A percentile compares a stretch with the other conserved stretches of the same genome.
These are phyloP conservation scores for Lumnitzera racemosa DNA, from an alignment of 345 rosid species.

Conservation along the genomic window DNA sequence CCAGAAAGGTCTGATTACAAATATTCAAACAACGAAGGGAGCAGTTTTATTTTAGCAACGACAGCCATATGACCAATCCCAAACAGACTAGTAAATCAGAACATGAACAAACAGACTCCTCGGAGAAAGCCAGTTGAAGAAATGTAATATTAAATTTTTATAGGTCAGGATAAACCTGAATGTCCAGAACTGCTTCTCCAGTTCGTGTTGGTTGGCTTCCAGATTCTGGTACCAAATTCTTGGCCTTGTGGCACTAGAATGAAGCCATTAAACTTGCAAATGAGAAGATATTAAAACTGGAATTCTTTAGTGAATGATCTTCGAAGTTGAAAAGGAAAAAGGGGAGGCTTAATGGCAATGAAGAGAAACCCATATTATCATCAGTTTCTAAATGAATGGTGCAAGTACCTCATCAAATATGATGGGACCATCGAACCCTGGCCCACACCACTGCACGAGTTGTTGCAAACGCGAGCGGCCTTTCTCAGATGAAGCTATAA, in stretches of 20 bases:
- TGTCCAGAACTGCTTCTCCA: slow-evolving; percentile 94
- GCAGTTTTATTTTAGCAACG: too few relatives aligned
- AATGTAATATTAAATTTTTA: not conserved
- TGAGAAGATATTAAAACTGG: slow-evolving; percentile 8
- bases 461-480: slow-evolving; percentile 98
- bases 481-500: slow-evolving; percentile 98
- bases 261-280: slow-evolving; percentile 30
- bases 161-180: slow-evolving; percentile 61
- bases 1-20: too few relatives aligned
- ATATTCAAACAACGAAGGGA: too few relatives aligned
- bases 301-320: not conserved
- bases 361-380: not conserved
- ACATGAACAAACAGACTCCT: not conserved
- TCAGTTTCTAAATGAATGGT: slow-evolving; percentile 2
- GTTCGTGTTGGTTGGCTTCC: slow-evolving; percentile 99
- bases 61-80: too few relatives aligned
- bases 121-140: too few relatives aligned
- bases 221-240: slow-evolving; percentile 97
- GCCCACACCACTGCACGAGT: slow-evolving; percentile 98
- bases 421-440: slow-evolving; percentile 81
- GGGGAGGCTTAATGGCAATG: not conserved
- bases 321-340: slow-evolving; percentile 1
- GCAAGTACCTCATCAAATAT: slow-evolving; percentile 81
- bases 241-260: slow-evolving; percentile 94
- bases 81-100: not conserved